Conservation (phyloP, 202 grass and related monocot genomes). For the Tripidium arundinaceum region DNA sequence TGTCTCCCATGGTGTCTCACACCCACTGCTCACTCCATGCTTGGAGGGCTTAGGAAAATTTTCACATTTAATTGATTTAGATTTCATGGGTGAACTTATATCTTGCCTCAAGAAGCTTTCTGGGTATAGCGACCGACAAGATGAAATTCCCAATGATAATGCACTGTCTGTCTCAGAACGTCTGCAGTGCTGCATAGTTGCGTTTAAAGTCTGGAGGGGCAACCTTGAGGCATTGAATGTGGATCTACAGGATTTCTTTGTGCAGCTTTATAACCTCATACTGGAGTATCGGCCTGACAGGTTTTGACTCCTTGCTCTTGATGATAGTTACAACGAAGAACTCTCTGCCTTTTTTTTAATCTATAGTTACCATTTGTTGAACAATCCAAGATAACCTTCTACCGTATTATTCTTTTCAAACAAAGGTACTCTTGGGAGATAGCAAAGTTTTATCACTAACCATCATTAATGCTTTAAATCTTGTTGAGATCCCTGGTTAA, state of each 20-base stretch:
- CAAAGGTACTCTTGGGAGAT: not conserved
- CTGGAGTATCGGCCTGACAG: slow-evolving; percentile 90
- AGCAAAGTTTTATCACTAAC: not conserved
- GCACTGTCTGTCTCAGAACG: slow-evolving; percentile 71
- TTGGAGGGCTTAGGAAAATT: slow-evolving; percentile 90
- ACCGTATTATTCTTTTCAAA: slow-evolving; percentile 2
- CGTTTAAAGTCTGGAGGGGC: slow-evolving; percentile 84
- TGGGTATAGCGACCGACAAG: slow-evolving; percentile 44
- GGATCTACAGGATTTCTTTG: slow-evolving; percentile 88
- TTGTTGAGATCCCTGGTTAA: too few species aligned
- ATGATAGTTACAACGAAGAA: slow-evolving; percentile 1
- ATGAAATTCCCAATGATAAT: slow-evolving; percentile 34
- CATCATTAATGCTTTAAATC: not conserved
- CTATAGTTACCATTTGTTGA: not conserved
- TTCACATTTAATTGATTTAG: slow-evolving; percentile 90
- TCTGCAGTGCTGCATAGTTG: slow-evolving; percentile 85
- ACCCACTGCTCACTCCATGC: slow-evolving; percentile 74
- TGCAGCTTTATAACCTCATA: slow-evolving; percentile 87
- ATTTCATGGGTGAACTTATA: slow-evolving; percentile 94
- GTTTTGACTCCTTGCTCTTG: slow-evolving; percentile 28
- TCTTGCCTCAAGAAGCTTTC: slow-evolving; percentile 82
- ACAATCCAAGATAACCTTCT: not conserved
- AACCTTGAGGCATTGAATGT: slow-evolving; percentile 92
- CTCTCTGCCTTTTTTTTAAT: slow-evolving; percentile 1
- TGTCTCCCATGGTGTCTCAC: slow-evolving; percentile 28